Evolutionary conservation across 2,329 filamentous ascomycete species (phyloP).

Genomic region (Monilinia fructigena): DNA sequence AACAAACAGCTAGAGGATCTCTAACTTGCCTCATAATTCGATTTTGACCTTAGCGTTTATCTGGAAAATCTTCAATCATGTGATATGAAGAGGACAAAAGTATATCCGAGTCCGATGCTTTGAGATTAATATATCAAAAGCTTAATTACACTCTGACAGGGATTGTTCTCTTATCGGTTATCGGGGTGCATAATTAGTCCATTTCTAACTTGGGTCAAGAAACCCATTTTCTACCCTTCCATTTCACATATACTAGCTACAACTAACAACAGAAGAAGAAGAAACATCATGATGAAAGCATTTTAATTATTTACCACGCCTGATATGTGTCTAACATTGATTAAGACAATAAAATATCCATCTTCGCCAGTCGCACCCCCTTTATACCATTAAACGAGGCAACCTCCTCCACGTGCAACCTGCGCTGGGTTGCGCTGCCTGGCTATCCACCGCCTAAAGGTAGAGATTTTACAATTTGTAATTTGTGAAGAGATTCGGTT

Average conservation of each 20-base stretch:
- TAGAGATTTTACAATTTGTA: background rate
- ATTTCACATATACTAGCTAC: background rate
- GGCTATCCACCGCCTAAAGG: background rate
- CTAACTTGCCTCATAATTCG: background rate
- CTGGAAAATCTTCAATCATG: background rate
- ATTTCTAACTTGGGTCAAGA: too few species aligned
- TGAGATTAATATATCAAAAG: background rate
- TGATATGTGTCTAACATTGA: background rate
- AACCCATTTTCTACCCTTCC: too few species aligned
- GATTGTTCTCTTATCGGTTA: slow-evolving; percentile 1
- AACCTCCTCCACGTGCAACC: background rate
- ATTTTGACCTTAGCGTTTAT: slow-evolving; percentile 15
- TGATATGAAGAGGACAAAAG: background rate
- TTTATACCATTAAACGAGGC: background rate
- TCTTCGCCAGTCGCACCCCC: background rate
- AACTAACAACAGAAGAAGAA: background rate
- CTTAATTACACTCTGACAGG: background rate
- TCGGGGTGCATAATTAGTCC: background rate
- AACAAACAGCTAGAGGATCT: background rate
- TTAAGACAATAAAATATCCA: background rate
- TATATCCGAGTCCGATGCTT: background rate
- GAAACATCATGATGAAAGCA: too few species aligned
- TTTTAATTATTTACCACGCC: background rate
- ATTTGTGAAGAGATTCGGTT: background rate
- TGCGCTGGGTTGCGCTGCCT: background rate